phyloP scores from a whole-genome alignment of 163 green algal genomes.

The Scenedesmus sp. region DNA sequence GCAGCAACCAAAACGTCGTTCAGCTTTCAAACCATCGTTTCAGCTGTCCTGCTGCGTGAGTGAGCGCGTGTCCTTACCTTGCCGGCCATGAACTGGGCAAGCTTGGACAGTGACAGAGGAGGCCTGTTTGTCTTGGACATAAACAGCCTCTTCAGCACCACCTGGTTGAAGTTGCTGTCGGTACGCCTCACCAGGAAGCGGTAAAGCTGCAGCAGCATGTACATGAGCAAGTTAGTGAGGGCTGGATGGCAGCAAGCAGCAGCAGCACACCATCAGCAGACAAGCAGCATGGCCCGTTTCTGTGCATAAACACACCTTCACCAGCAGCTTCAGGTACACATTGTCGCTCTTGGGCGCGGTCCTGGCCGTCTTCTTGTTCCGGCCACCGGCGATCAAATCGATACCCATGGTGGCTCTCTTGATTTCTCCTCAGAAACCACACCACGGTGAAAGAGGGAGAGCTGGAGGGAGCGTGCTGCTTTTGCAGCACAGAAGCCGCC shows the following conservation, averaged over 20 bases:
- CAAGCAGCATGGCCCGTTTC: neutral
- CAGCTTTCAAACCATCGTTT: neutral
- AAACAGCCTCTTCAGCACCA: slow-evolving; percentile 97
- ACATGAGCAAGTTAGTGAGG: neutral
- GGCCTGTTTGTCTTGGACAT: slow-evolving; percentile 97
- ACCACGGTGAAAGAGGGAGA: slow-evolving; percentile 33
- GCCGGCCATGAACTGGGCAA: slow-evolving; percentile 94
- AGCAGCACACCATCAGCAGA: neutral
- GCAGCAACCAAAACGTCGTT: slow-evolving; percentile 30
- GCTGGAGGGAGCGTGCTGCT: neutral
- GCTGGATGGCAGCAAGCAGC: slow-evolving; percentile 8
- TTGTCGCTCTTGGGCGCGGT: slow-evolving; percentile 98
- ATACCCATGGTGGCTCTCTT: slow-evolving; percentile 81
- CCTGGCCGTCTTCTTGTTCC: slow-evolving; percentile 94
- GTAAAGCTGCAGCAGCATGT: slow-evolving; percentile 91
- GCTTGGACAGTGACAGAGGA: slow-evolving; percentile 95
- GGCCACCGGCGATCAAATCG: slow-evolving; percentile 96
- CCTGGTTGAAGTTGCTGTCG: slow-evolving; percentile 98
- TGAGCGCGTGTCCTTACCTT: slow-evolving; percentile 82
- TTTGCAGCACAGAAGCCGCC: neutral
- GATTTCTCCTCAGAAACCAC: slow-evolving; percentile 23
- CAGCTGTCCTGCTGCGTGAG: neutral
- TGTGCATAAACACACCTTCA: slow-evolving; percentile 88
- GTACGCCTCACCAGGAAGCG: slow-evolving; percentile 96
- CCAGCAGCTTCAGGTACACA: slow-evolving; percentile 98